Evolutionary conservation across 2,329 filamentous ascomycete species (phyloP).

Genomic region (Clathrospora elynae): DNA sequence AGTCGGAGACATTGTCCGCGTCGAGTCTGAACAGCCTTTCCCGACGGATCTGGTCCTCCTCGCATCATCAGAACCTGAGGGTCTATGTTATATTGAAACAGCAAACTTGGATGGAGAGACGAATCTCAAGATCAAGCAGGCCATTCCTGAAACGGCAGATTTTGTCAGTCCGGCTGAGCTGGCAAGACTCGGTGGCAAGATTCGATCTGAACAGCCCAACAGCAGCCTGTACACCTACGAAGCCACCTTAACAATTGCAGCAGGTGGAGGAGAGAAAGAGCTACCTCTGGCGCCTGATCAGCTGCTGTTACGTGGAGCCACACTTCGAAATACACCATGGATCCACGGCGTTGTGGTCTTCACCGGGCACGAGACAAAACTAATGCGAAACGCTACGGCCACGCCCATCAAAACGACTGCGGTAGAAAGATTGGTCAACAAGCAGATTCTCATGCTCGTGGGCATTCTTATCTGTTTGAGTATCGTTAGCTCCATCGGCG

Average conservation of each 20-base stretch:
- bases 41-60: conserved; percentile 91
- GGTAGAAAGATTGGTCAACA: conserved; percentile 91
- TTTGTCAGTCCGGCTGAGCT: conserved; percentile 87
- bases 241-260: conserved; percentile 88
- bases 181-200: conserved; percentile 79
- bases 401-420: conserved; percentile 97
- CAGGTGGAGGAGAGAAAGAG: conserved; percentile 91
- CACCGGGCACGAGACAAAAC: conserved; percentile 95
- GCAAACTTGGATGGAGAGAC: conserved; percentile 97
- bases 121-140: conserved; percentile 98
- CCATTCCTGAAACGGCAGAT: conserved; percentile 85
- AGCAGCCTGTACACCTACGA: conserved; percentile 98
- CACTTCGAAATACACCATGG: conserved; percentile 94
- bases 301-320: conserved; percentile 88
- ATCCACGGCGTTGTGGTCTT: conserved; percentile 96
- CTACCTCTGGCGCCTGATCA: conserved; percentile 89
- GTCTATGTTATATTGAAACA: conserved; percentile 97
- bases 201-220: conserved; percentile 96
- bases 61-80: conserved; percentile 95
- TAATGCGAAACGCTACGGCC: conserved; percentile 97
- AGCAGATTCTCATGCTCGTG: conserved; percentile 88
- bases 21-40: conserved; percentile 93
- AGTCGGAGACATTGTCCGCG: conserved; percentile 89
- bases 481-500: conserved; percentile 87
- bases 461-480: conserved; percentile 82